Base-by-base conservation (phyloP, 306 rosid species). In the Delonix regia region DNA sequence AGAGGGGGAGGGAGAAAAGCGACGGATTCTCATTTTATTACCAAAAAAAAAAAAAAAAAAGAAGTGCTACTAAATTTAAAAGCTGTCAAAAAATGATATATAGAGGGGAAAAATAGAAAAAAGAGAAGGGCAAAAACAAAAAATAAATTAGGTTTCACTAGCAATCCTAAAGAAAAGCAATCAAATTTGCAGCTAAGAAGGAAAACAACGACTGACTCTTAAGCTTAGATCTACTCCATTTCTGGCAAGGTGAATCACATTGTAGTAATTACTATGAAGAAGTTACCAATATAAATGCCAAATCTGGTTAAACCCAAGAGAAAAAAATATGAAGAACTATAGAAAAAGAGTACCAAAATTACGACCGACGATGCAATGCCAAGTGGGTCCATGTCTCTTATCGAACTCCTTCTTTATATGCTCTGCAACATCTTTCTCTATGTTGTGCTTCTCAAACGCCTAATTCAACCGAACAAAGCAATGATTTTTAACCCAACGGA, bases 361-460 rank as follows among this genome's bases (percentile, higher is more conserved):
- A 55, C 98, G 93, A 65, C 98, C 98, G 27, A 94, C 98, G 78
- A 94, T 94, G 85, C 97, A 92, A 87, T 94, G 98, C 98, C 98
- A 94, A 42, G 98, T 94, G 38, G 98, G 93, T 18, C 97, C 97
- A 53, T 94, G 97, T 74, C 86, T 89, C 85, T 80, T 86, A 78
- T 94, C 98, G 69, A 94, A 94, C 85, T 92, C 97, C 84, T 94
- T 94, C 97, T 94, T 94, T 75, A 94, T 94, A 25, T 49, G 75
- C 88, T 94, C 98, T 14, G 98, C 98, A 44, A 92, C 96, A 57
- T 94, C 98, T 82, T 94, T 94, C 92, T 94, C 98, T 6, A 94
- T 88, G 65, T 88, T 75, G 64, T 88, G 83, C 83, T 87, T 94
- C 89, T 94, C 98, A 81, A 94, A 94, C 3, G 98, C 97, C 98